Conservation (phyloP, 345 rosid species). For the Cardiospermum halicacabum region DNA sequence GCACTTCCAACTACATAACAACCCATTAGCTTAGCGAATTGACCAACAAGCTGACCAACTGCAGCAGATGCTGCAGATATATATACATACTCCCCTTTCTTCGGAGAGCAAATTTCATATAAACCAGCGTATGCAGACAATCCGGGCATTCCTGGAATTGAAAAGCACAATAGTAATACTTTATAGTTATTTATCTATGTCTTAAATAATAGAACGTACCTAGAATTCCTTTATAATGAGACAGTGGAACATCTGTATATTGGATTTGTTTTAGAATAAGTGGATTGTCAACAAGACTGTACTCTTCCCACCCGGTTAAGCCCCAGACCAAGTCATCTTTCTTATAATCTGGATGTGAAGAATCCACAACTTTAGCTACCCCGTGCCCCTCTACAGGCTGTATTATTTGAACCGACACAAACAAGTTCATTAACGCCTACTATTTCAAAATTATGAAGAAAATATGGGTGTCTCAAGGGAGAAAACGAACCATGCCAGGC, state of each 20-base stretch:
- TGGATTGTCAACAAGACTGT: slow-evolving; percentile 25
- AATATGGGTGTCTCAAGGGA: background rate
- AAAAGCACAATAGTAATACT: background rate
- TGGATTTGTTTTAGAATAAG: slow-evolving; percentile 12
- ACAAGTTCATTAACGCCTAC: too few species aligned
- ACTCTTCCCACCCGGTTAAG: slow-evolving; percentile 32
- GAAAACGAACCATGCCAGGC: slow-evolving; percentile 16
- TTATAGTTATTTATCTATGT: too few species aligned
- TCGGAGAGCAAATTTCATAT: background rate
- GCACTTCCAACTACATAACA: background rate
- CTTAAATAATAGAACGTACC: slow-evolving; percentile 7
- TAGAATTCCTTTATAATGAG: slow-evolving; percentile 27
- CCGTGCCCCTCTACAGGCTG: slow-evolving; percentile 25
- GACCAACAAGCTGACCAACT: background rate
- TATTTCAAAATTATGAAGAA: too few species aligned
- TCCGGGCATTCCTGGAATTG: background rate
- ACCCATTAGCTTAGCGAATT: background rate
- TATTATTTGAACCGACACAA: too few species aligned
- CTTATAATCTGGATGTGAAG: slow-evolving; percentile 20
- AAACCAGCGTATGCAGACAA: background rate
- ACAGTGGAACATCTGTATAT: slow-evolving; percentile 19
- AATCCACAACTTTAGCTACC: slow-evolving; percentile 26
- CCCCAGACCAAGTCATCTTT: slow-evolving; percentile 25
- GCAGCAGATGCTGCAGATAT: background rate
- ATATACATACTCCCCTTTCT: background rate